phyloP scores from a whole-genome alignment of 495 filamentous ascomycete species.

The Talaromyces stipitatus region DNA sequence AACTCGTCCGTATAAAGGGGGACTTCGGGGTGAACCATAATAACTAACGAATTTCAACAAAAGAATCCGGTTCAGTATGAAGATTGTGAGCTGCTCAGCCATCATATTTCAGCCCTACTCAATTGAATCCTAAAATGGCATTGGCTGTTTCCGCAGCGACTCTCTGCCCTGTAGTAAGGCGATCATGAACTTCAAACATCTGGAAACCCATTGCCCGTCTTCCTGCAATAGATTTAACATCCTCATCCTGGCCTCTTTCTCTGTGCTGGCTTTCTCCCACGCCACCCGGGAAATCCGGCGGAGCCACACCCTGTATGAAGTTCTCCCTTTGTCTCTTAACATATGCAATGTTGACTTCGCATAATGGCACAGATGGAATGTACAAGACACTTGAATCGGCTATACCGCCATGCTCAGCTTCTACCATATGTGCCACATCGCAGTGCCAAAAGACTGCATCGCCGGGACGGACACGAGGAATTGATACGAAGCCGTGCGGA shows the following conservation, averaged over 20 bases:
- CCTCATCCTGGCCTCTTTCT: background rate
- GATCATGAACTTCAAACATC: background rate
- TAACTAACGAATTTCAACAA: too few relatives aligned
- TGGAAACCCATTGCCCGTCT: constrained; percentile 1
- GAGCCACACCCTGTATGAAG: constrained; percentile 34
- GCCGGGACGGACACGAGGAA: constrained; percentile 62
- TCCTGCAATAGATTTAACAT: background rate
- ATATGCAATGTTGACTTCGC: constrained; percentile 55
- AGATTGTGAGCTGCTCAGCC: too few relatives aligned
- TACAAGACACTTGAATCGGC: constrained; percentile 66
- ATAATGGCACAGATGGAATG: constrained; percentile 66
- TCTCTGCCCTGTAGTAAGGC: background rate
- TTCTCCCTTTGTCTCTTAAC: constrained; percentile 50
- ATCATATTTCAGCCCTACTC: too few relatives aligned
- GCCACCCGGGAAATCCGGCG: constrained; percentile 65
- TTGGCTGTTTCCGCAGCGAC: background rate
- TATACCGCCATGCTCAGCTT: constrained; percentile 54
- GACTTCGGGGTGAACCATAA: too few relatives aligned
- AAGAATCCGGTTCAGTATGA: too few relatives aligned
- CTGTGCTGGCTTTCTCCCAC: constrained; percentile 15
- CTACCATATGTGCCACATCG: constrained; percentile 61
- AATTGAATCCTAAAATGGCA: background rate
- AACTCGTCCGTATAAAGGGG: too few relatives aligned
- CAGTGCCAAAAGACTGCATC: constrained; percentile 81
- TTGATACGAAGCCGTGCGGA: constrained; percentile 60